Evolutionary conservation across 2,329 filamentous ascomycete genomes (phyloP).

Genomic region (Colletotrichum orbiculare): DNA sequence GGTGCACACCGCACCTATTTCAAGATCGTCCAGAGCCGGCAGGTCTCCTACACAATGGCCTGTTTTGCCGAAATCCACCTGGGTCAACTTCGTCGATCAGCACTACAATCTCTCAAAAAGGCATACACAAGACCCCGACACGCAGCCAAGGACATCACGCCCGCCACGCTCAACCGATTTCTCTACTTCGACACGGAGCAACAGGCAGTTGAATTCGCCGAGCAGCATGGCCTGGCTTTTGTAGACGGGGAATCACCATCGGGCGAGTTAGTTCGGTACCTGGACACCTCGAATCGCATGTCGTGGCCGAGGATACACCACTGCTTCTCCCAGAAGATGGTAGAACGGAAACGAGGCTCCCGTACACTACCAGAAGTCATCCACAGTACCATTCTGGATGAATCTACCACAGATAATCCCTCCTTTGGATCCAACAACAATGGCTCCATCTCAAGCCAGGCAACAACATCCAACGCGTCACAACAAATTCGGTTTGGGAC

Average conservation of each 20-base stretch:
- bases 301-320: slow-evolving; percentile 64
- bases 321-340: slow-evolving; percentile 64
- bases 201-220: slow-evolving; percentile 74
- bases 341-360: slow-evolving; percentile 69
- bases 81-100: slow-evolving; percentile 67
- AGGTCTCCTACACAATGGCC: slow-evolving; percentile 75
- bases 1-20: slow-evolving; percentile 67
- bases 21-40: slow-evolving; percentile 65
- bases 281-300: slow-evolving; percentile 56
- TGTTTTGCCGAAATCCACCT: slow-evolving; percentile 78
- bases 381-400: slow-evolving; percentile 64
- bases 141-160: slow-evolving; percentile 69
- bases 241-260: slow-evolving; percentile 48
- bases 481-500: slow-evolving; percentile 6
- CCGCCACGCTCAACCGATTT: slow-evolving; percentile 64
- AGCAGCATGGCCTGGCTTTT: slow-evolving; percentile 67
- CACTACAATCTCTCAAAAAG: slow-evolving; percentile 65
- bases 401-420: slow-evolving; percentile 31
- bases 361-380: slow-evolving; percentile 66
- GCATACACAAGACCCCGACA: slow-evolving; percentile 68
- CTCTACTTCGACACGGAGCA: slow-evolving; percentile 75
- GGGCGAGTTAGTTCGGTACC: slow-evolving; percentile 48
- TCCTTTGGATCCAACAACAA: slow-evolving; percentile 6
- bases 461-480: slow-evolving; percentile 17
- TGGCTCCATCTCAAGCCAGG: slow-evolving; percentile 12